Evolutionary conservation across 495 filamentous ascomycete genomes (phyloP).

Genomic region (Penicillium argentinense): DNA sequence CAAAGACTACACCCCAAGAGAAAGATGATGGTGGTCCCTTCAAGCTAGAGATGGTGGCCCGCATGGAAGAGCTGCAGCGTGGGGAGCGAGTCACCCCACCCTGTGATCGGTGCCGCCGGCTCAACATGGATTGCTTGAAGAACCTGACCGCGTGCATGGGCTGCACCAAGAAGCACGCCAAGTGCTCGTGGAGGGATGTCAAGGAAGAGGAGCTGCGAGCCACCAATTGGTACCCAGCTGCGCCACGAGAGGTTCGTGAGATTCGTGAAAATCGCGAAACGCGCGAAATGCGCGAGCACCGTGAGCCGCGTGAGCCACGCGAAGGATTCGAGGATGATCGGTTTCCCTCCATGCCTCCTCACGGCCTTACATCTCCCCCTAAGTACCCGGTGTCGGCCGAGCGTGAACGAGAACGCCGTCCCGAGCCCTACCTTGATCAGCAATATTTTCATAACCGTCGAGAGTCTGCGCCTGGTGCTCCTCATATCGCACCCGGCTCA

Average conservation of each 20-base stretch:
- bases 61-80: conserved; percentile 71
- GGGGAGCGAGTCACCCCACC: conserved; percentile 74
- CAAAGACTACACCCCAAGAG: conserved; percentile 48
- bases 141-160: conserved; percentile 82
- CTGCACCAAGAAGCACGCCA: conserved; percentile 86
- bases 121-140: conserved; percentile 80
- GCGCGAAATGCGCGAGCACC: too few relatives aligned
- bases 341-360: conserved; percentile 13
- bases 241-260: conserved; percentile 6
- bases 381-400: conserved; percentile 21
- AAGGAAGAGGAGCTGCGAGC: conserved; percentile 65
- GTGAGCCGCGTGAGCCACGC: conserved; percentile 6
- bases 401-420: conserved; percentile 7
- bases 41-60: conserved; percentile 65
- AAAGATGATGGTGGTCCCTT: conserved; percentile 62
- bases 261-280: conserved; percentile 13
- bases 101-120: conserved; percentile 77
- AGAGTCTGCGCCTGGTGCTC: conserved; percentile 34
- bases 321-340: conserved; percentile 23
- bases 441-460: conserved; percentile 21
- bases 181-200: conserved; percentile 78
- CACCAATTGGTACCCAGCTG: conserved; percentile 12
- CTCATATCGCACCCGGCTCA: conserved; percentile 15
- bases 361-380: conserved; percentile 11
- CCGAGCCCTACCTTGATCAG: conserved; percentile 3